Evolutionary conservation across 495 filamentous ascomycete genomes (phyloP), one percentile per base, ranked within the genome.

Genomic region (Aspergillus sclerotiicarbonarius): DNA sequence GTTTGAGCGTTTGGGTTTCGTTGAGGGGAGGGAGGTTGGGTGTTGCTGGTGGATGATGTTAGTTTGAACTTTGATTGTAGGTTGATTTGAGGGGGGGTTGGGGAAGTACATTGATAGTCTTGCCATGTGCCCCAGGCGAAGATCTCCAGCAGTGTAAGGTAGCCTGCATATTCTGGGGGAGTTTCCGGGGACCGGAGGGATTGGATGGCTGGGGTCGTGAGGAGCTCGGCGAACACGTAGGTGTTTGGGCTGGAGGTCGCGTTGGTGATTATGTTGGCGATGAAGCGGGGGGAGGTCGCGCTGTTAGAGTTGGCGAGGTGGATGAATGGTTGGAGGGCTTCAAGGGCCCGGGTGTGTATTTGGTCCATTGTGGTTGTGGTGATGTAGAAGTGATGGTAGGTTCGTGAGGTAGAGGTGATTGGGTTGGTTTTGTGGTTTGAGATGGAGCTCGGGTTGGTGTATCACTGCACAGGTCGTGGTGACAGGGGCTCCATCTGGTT

Each of bases 161-260:
- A 84, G 9, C 64, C 59, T 16, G 75, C 67, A 57, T 80, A 79
- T 54, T 89, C 83, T 16, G 57, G 65, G 25, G 76, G 73, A 8
- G 71, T 73, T 12, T 76, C 71, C 25, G 73, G 59, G 13, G 74
- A 68, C 30, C 81, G 73, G 18, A 98, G 84, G 3, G 84, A 77
- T 69, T 95, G 90, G 62, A 98, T 85, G 61, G 92, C 87, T 1
- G 89, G 88, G 2, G 85, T 85, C 61, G 90, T 82, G 8, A 99
- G 85, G 0, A 99, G 87, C 78, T 98, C 94, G 50, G 90, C 84
- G 78, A 99, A 99, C 77, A 98, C 85, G 72, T 87, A 98, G 66
- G 91, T 93, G 68, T 96, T 89, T 9, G 90, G 85, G 50, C 83
- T 86, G 18, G 91, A 90, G 44, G 91, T 98, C 29, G 92, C 94